These are phyloP conservation scores for Penicillium sp. DNA, from an alignment of 2,329 filamentous ascomycete species.

Conservation along the genomic window DNA sequence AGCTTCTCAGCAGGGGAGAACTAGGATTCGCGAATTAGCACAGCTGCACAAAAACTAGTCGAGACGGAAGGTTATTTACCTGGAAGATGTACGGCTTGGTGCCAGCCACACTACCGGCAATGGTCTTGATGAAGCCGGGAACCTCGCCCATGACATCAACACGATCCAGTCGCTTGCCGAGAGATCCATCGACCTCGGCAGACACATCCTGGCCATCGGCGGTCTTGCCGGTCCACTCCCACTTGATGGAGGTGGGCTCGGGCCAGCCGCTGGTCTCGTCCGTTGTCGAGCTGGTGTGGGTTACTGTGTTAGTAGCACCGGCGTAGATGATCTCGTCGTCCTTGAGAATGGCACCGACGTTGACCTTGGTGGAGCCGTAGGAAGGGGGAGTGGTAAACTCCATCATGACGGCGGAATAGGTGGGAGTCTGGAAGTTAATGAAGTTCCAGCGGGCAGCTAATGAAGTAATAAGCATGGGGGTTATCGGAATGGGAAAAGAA, in stretches of 20 bases:
- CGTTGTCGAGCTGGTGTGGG: conserved; percentile 67
- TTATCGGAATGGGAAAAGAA: background rate
- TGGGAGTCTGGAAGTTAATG: conserved; percentile 83
- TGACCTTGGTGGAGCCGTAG: conserved; percentile 82
- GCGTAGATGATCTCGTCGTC: conserved; percentile 78
- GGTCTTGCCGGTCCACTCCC: conserved; percentile 74
- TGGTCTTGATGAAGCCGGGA: conserved; percentile 90
- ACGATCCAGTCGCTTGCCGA: conserved; percentile 72
- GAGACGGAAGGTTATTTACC: conserved; percentile 47
- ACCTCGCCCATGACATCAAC: conserved; percentile 97
- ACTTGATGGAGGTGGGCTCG: conserved; percentile 74
- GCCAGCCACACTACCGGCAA: conserved; percentile 83
- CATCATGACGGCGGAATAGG: conserved; percentile 88
- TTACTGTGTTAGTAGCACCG: conserved; percentile 63
- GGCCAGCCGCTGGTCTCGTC: conserved; percentile 86
- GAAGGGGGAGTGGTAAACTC: conserved; percentile 92
- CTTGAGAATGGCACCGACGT: conserved; percentile 77
- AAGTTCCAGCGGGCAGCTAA: conserved; percentile 87
- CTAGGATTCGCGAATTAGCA: conserved; percentile 44
- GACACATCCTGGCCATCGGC: conserved; percentile 73
- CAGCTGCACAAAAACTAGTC: background rate
- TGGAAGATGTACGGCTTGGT: conserved; percentile 98
- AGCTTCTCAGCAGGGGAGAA: conserved; percentile 68
- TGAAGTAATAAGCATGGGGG: background rate
- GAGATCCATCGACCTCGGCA: conserved; percentile 66